These are phyloP conservation scores for Penicillium sp. DNA, from an alignment of 2,329 filamentous ascomycete genomes.

Conservation along the genomic window DNA sequence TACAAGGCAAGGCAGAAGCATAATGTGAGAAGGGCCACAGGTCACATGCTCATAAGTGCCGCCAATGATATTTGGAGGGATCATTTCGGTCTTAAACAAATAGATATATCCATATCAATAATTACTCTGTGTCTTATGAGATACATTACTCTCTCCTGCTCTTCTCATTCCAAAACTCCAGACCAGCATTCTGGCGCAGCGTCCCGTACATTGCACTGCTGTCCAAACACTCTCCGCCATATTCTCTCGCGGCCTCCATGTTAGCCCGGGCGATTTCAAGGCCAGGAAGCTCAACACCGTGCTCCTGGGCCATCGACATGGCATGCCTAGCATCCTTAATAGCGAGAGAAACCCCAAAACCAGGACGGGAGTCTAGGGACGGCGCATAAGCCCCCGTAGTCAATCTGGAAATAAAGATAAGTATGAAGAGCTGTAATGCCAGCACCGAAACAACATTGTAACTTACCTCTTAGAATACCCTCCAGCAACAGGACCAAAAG, in stretches of 20 bases:
- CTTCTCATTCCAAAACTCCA: slow-evolving; percentile 42
- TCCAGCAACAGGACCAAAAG: slow-evolving; percentile 44
- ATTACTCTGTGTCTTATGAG: not conserved
- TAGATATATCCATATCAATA: not conserved
- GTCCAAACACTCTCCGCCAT: slow-evolving; percentile 38
- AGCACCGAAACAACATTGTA: not conserved
- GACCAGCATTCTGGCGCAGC: slow-evolving; percentile 36
- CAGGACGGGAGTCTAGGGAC: slow-evolving; percentile 33
- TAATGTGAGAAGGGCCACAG: not conserved
- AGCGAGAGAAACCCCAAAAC: slow-evolving; percentile 38
- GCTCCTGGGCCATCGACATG: slow-evolving; percentile 32
- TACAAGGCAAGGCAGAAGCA: not conserved
- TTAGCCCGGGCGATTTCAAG: slow-evolving; percentile 35
- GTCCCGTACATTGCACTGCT: slow-evolving; percentile 41
- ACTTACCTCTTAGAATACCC: slow-evolving; percentile 43
- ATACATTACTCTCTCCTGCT: slow-evolving; percentile 25
- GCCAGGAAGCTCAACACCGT: slow-evolving; percentile 33
- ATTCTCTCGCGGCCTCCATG: slow-evolving; percentile 37
- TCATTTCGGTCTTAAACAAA: not conserved
- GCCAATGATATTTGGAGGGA: not conserved
- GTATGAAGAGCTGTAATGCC: not conserved
- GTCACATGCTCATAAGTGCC: not conserved
- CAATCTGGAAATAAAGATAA: slow-evolving; percentile 25
- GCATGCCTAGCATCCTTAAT: slow-evolving; percentile 41
- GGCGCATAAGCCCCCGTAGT: slow-evolving; percentile 46